Evolutionary conservation across 192 early-diverging fungal species (phyloP).

Genomic region (Coemansia pectinata): DNA sequence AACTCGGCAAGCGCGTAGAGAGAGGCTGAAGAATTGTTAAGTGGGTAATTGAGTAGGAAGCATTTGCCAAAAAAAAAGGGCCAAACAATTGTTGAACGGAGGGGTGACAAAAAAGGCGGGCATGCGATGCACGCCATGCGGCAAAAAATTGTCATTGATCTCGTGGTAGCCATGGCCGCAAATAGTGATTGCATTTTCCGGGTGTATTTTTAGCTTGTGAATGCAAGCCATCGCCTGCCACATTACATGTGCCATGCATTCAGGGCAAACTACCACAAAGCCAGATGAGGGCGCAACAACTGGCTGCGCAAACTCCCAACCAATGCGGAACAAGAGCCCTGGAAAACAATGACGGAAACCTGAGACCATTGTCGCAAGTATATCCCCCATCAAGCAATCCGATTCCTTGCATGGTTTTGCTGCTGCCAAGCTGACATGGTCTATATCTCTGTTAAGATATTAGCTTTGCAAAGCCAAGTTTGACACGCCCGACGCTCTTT

Average conservation of each 20-base stretch:
- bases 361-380: not conserved
- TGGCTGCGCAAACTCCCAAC: not conserved
- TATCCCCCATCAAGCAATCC: not conserved
- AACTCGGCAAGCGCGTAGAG: not conserved
- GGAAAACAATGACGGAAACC: not conserved
- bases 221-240: conserved; percentile 2
- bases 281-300: not conserved
- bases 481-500: no score
- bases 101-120: not conserved
- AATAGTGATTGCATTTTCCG: no score
- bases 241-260: conserved; percentile 1
- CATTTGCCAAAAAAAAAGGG: not conserved
- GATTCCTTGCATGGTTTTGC: no score
- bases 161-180: not conserved
- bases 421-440: no score
- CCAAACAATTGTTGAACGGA: not conserved
- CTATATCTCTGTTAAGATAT: no score
- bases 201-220: not conserved
- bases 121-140: conserved; percentile 1
- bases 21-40: not conserved
- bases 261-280: not conserved
- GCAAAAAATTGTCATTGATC: not conserved
- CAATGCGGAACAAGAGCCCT: not conserved
- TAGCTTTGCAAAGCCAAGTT: no score
- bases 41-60: no score